A percentile compares a stretch with the other conserved stretches of the same genome.
phyloP scores from a whole-genome alignment of 23 red algal species.

The Agarophyton chilense region DNA sequence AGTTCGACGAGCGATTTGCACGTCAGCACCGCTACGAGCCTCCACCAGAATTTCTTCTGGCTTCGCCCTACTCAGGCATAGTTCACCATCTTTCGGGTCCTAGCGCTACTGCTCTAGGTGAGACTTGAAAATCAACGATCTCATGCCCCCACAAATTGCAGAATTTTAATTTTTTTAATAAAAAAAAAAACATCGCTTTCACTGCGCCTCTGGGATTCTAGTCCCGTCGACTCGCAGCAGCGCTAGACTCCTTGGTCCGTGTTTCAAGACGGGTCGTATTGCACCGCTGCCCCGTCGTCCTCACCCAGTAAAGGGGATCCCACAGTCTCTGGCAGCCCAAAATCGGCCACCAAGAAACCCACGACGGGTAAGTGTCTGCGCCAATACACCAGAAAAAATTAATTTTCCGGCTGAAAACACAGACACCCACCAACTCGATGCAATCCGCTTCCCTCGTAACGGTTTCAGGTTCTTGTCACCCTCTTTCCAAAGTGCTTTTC shows the following conservation, averaged over 20 bases:
- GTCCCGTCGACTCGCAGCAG: constrained; percentile 16
- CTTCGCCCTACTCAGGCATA: constrained; percentile 90
- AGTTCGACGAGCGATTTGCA: constrained; percentile 97
- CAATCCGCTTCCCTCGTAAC: too few species aligned
- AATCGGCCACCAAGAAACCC: too few species aligned
- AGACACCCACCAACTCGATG: too few species aligned
- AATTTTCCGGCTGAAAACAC: too few species aligned
- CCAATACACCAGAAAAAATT: too few species aligned
- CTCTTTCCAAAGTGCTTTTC: too few species aligned
- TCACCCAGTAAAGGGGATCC: too few species aligned
- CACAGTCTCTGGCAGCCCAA: too few species aligned
- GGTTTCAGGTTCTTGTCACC: too few species aligned
- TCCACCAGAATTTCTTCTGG: constrained; percentile 65
- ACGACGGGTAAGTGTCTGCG: too few species aligned
- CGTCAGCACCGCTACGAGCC: constrained; percentile 91
- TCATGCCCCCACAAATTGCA: constrained; percentile 20
- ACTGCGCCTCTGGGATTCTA: constrained; percentile 6
- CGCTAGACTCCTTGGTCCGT: constrained; percentile 41
- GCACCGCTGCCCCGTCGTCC: constrained; percentile 19
- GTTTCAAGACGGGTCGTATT: constrained; percentile 37
- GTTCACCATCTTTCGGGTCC: constrained; percentile 93
- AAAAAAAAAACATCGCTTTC: constrained; percentile 22
- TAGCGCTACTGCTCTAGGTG: constrained; percentile 61
- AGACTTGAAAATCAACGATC: constrained; percentile 13
- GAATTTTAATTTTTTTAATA: too few species aligned